Conservation (phyloP, 176 grass and related monocot species). For the Elymus sibiricus region DNA sequence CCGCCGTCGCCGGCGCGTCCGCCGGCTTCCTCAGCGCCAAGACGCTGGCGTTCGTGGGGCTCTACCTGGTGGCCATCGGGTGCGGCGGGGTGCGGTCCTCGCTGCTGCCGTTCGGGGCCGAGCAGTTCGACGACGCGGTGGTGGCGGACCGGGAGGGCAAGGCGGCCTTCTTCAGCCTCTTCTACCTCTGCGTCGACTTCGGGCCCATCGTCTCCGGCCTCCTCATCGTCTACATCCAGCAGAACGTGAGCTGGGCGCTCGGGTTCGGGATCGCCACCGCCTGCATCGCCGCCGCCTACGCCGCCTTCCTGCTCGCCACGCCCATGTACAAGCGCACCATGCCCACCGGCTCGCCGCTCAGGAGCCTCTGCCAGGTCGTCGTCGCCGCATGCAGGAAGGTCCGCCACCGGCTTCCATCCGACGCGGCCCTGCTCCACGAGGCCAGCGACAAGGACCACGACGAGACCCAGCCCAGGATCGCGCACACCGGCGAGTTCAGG, state of each 20-base stretch:
- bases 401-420: conserved; percentile 1
- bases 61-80: conserved; percentile 66
- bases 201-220: conserved; percentile 47
- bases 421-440: conserved; percentile 37
- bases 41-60: conserved; percentile 43
- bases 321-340: conserved; percentile 38
- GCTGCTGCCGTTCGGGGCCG: conserved; percentile 56
- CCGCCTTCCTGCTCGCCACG: conserved; percentile 40
- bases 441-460: conserved; percentile 22
- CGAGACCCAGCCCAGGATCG: conserved; percentile 24
- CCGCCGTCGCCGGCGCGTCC: not conserved
- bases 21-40: not conserved
- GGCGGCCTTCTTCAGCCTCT: conserved; percentile 62
- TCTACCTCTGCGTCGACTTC: conserved; percentile 66
- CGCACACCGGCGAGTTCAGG: conserved; percentile 48
- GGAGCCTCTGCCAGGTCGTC: conserved; percentile 50
- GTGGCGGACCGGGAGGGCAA: conserved; percentile 37
- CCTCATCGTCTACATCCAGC: conserved; percentile 55
- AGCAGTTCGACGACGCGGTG: conserved; percentile 58
- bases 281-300: conserved; percentile 51
- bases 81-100: conserved; percentile 55
- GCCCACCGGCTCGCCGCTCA: conserved; percentile 52
- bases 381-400: conserved; percentile 50
- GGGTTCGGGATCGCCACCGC: conserved; percentile 55
- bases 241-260: conserved; percentile 57